Evolutionary conservation across 1,284 basidiomycete genomes (phyloP).

Genomic region (Psilocybe mexicana): DNA sequence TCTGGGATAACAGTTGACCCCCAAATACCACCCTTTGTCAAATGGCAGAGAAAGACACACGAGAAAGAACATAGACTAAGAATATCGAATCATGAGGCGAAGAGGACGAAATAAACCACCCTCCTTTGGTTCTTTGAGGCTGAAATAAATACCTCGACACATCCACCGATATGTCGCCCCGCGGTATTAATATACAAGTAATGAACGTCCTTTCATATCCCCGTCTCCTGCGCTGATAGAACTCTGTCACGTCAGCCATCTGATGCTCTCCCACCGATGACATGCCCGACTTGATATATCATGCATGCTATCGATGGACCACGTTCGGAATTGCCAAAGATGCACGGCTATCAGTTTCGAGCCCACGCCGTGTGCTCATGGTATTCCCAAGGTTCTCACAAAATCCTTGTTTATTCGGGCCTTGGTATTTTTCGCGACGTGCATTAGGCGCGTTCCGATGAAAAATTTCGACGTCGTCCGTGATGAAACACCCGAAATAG

Average conservation of each 20-base stretch:
- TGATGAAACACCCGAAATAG: background rate
- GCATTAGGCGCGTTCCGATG: background rate
- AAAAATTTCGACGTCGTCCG: background rate
- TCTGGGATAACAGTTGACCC: too few species aligned
- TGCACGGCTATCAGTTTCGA: conserved; percentile 11
- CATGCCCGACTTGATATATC: conserved; percentile 6
- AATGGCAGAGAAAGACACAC: background rate
- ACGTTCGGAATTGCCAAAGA: background rate
- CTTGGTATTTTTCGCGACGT: background rate
- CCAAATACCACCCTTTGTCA: background rate
- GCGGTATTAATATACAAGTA: conserved; percentile 2
- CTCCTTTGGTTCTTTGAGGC: background rate
- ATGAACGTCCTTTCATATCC: conserved; percentile 2
- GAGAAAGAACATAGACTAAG: conserved; percentile 2
- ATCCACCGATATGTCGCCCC: conserved; percentile 3
- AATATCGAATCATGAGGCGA: conserved; percentile 2
- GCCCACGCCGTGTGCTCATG: conserved; percentile 3
- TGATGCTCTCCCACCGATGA: conserved; percentile 13
- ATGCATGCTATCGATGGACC: background rate
- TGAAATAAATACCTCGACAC: conserved; percentile 3
- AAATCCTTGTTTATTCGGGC: background rate
- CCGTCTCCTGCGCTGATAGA: conserved; percentile 15
- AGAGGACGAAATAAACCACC: background rate
- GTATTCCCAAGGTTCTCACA: background rate
- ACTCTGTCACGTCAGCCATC: conserved; percentile 12